Evolutionary conservation across 179 eudicot species (phyloP).

Genomic region (Amaranthus tricolor): DNA sequence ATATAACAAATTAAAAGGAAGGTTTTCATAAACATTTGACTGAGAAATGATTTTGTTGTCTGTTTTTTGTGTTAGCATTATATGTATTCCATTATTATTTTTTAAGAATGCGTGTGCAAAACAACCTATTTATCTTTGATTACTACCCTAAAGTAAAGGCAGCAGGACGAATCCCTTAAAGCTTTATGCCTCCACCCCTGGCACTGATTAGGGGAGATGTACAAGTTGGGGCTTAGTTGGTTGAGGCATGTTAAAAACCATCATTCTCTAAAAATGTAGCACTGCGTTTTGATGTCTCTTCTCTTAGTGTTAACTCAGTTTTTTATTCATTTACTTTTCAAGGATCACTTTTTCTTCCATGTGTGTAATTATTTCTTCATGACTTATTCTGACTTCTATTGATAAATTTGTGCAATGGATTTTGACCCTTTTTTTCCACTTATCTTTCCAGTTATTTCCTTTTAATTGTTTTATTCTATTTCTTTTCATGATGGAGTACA

Average conservation of each 20-base stretch:
- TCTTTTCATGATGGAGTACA: conserved; percentile 2
- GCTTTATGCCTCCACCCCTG: no score
- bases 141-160: no score
- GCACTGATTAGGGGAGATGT: no score
- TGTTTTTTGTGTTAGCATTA: no score
- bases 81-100: no score
- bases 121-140: no score
- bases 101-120: no score
- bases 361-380: neutral
- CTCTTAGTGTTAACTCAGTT: neutral
- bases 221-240: neutral
- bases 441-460: neutral
- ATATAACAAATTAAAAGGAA: no score
- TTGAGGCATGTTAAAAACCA: neutral
- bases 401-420: neutral
- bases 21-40: no score
- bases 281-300: neutral
- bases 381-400: neutral
- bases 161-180: no score
- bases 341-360: neutral
- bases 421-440: neutral
- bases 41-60: no score
- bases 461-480: no score
- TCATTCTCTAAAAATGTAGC: neutral
- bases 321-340: neutral